These are phyloP conservation scores for Trichoderma erinaceum DNA, from an alignment of 495 filamentous ascomycete genomes.

Conservation along the genomic window DNA sequence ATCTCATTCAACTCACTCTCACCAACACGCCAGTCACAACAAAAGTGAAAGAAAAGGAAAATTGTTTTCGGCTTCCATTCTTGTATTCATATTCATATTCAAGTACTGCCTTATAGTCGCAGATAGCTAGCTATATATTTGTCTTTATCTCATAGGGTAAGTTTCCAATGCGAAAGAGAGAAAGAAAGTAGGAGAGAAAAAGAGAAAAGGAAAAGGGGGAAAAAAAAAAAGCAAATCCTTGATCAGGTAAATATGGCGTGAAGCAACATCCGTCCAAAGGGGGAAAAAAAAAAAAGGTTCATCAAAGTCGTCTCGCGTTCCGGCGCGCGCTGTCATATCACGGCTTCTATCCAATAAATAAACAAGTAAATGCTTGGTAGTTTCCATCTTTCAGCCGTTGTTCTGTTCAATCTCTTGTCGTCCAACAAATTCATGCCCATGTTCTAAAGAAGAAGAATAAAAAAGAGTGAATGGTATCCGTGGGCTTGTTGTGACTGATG, in stretches of 20 bases:
- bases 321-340: background rate
- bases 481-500: background rate
- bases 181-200: background rate
- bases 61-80: background rate
- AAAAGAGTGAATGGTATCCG: constrained; percentile 13
- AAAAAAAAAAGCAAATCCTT: background rate
- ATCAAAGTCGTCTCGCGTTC: background rate
- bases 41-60: background rate
- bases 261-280: background rate
- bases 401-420: constrained; percentile 7
- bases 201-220: background rate
- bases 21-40: background rate
- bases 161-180: background rate
- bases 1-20: background rate
- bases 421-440: constrained; percentile 3
- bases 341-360: constrained; percentile 9
- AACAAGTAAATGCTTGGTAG: background rate
- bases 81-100: constrained; percentile 8
- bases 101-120: background rate
- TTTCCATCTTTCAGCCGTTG: background rate
- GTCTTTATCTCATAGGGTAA: background rate
- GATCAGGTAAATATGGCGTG: background rate
- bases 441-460: background rate
- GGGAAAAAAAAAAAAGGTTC: background rate
- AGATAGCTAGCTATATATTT: background rate